These are phyloP conservation scores for Fagus sylvatica DNA, from an alignment of 306 rosid genomes.

Conservation along the genomic window DNA sequence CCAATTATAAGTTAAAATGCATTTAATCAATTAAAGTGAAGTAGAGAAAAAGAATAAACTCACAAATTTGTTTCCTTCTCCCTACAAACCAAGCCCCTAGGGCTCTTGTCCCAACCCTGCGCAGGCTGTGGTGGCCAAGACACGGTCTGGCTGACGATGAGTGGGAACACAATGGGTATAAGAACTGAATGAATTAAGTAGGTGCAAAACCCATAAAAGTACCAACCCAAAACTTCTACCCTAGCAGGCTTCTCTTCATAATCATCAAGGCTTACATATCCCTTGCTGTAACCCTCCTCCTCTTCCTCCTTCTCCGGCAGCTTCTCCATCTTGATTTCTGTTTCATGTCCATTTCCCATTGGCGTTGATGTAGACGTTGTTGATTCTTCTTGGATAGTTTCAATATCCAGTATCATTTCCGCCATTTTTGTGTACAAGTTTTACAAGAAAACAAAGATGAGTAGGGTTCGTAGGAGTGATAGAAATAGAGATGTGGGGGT, in stretches of 20 bases:
- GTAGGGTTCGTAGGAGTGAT: background rate
- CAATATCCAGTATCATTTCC: background rate
- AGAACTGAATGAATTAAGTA: constrained; percentile 64
- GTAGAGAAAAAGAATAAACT: constrained; percentile 18
- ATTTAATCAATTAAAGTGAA: too few species aligned
- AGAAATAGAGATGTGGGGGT: background rate
- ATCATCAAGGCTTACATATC: constrained; percentile 34
- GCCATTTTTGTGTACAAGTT: background rate
- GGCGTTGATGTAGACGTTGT: background rate
- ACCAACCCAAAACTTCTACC: constrained; percentile 77
- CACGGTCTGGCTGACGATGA: constrained; percentile 66
- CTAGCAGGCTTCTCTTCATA: constrained; percentile 52
- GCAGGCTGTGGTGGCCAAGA: constrained; percentile 28
- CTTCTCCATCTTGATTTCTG: constrained; percentile 43
- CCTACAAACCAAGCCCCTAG: constrained; percentile 39
- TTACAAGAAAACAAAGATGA: too few species aligned
- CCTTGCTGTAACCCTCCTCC: constrained; percentile 44
- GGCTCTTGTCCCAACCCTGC: constrained; percentile 30
- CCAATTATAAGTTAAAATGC: too few species aligned
- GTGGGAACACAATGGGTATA: constrained; percentile 81
- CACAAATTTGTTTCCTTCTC: constrained; percentile 60
- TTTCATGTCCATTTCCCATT: constrained; percentile 14
- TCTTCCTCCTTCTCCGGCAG: constrained; percentile 47
- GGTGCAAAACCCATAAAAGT: constrained; percentile 70
- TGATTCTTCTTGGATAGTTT: background rate